Percentiles rank a stretch among this genome's conserved stretches.
Conservation (phyloP, 2,329 filamentous ascomycete genomes). For the Macrophomina phaseolina region DNA sequence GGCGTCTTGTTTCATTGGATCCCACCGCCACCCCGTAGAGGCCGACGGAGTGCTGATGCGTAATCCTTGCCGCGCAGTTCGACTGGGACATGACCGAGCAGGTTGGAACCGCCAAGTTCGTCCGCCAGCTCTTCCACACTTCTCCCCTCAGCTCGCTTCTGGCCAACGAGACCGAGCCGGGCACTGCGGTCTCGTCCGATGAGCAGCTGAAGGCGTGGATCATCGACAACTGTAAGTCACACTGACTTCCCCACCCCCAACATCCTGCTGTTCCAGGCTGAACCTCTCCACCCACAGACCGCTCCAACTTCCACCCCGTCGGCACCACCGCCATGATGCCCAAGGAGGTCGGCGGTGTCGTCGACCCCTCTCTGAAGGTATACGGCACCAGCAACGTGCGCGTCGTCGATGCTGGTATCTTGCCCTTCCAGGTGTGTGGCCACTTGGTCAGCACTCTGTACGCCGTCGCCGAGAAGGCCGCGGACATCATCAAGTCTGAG, state of each 20-base stretch:
- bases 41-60: slow-evolving; percentile 41
- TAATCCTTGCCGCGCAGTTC: slow-evolving; percentile 34
- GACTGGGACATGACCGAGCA: slow-evolving; percentile 47
- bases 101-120: slow-evolving; percentile 40
- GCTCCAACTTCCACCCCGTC: slow-evolving; percentile 29
- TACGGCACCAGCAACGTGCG: slow-evolving; percentile 34
- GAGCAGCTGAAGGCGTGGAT: slow-evolving; percentile 36
- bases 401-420: slow-evolving; percentile 30
- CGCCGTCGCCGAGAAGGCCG: slow-evolving; percentile 31
- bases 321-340: slow-evolving; percentile 26
- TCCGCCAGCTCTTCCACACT: slow-evolving; percentile 39
- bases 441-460: slow-evolving; percentile 27
- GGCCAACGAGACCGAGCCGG: slow-evolving; percentile 33
- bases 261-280: neutral
- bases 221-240: slow-evolving; percentile 23
- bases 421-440: slow-evolving; percentile 28
- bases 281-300: neutral
- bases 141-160: slow-evolving; percentile 36
- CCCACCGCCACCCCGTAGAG: slow-evolving; percentile 29
- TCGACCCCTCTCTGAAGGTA: slow-evolving; percentile 37
- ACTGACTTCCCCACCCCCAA: neutral
- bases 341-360: slow-evolving; percentile 35
- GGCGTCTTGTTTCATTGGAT: slow-evolving; percentile 33
- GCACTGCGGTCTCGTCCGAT: slow-evolving; percentile 32
- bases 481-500: slow-evolving; percentile 39